Evolutionary conservation across 768 basidiomycete genomes (phyloP), one percentile per base, ranked within the genome.

Genomic region (Macrolepiota albuminosa): DNA sequence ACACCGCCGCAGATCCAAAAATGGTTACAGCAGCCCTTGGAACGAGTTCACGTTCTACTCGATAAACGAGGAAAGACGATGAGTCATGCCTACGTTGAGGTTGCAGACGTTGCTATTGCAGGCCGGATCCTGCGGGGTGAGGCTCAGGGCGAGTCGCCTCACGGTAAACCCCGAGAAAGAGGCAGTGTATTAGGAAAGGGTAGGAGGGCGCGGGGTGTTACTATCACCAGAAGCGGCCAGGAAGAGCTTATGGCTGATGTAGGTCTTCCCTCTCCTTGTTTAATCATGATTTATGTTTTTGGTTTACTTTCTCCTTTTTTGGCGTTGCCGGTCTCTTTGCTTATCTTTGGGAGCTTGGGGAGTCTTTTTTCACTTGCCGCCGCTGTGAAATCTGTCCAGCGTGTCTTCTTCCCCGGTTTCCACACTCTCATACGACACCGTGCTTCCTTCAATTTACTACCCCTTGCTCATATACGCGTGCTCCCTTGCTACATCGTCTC

Each of bases 241-340:
- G 87, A 86, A 64, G 91, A 93, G 66, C 77, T 94, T 31, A 92
- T 93, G 92, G 75, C 80, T 58, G 86, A 91, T 64, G 89, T 91
- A 67, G 37, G 84, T 73, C 16, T 54, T n/a, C 11, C 2, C 33
- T 11, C 36, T 45, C 49, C 58, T 37, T 31, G 34, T 62, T 52
- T 21, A n/a, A 49, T 58, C 48, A 16, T 56, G 29, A 9, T 45
- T 53, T 45, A 21, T 31, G 56, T n/a, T 43, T 34, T 54, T 34
- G 10, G 16, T 31, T 40, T 40, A 18, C 40, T 16, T 26, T 34
- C 24, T 42, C 42, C 31, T 29, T 52, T 26, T 57, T 61, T 24
- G 49, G 49, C 39, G 18, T 54, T 4, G n/a, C 42, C 39, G 40
- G 18, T 16, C 51, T 53, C 47, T n/a, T 1, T 18, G 34, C 33